Conservation (phyloP, 2,329 filamentous ascomycete species). For the Emergomyces orientalis region DNA sequence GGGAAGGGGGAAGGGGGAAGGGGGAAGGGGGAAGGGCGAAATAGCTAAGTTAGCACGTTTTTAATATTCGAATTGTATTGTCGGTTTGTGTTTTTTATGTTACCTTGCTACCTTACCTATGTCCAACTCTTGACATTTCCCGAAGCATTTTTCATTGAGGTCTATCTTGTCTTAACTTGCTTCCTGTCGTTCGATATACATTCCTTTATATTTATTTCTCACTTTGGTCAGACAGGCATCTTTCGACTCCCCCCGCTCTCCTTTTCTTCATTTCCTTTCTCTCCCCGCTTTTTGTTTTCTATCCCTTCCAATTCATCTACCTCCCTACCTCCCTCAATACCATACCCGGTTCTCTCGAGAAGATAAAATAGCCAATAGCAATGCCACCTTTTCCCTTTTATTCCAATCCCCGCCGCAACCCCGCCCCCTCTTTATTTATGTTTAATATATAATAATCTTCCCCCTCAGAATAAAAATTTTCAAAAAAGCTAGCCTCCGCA, state of each 20-base stretch:
- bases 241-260: not conserved
- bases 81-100: not conserved
- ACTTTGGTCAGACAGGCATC: not conserved
- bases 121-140: not conserved
- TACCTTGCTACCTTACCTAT: not conserved
- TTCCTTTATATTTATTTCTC: not conserved
- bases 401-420: no score
- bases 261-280: not conserved
- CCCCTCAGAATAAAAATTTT: not conserved
- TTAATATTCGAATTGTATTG: constrained; percentile 8
- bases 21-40: not conserved
- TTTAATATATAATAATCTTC: not conserved
- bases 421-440: not conserved
- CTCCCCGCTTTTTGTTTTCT: not conserved
- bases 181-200: not conserved
- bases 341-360: not conserved
- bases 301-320: not conserved
- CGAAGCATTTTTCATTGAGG: not conserved
- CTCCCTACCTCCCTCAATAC: not conserved
- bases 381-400: not conserved
- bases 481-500: not conserved
- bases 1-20: not conserved
- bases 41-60: constrained; percentile 6
- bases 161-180: not conserved
- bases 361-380: not conserved